phyloP scores from a whole-genome alignment of 139 green algal genomes.

The Chlorella sp. region DNA sequence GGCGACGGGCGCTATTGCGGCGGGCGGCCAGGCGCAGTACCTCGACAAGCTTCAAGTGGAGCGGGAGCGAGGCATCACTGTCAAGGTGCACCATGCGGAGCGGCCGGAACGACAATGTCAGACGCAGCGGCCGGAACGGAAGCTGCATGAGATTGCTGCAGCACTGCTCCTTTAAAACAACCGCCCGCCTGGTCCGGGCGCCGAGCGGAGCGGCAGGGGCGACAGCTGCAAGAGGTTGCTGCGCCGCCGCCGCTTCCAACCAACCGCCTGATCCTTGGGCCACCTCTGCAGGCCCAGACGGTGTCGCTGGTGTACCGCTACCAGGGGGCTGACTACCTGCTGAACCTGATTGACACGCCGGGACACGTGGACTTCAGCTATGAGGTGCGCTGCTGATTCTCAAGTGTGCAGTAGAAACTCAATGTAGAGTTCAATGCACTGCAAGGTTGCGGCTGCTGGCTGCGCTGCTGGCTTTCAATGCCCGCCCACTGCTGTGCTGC shows the following conservation, averaged over 20 bases:
- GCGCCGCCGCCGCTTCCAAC: not conserved
- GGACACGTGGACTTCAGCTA: slow-evolving; percentile 61
- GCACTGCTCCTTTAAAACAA: no score
- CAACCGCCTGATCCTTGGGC: no score
- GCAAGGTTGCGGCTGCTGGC: no score
- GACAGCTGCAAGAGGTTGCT: not conserved
- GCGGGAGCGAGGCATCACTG: slow-evolving; percentile 91
- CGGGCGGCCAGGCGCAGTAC: slow-evolving; percentile 60
- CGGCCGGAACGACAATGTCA: no score
- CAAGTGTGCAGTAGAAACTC: no score
- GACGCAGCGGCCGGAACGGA: no score
- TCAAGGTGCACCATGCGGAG: slow-evolving; percentile 81
- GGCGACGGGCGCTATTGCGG: slow-evolving; percentile 43
- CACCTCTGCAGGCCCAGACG: slow-evolving; percentile 82
- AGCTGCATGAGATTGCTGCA: no score
- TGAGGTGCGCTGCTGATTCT: slow-evolving; percentile 25
- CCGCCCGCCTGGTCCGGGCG: no score
- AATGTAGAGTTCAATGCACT: no score
- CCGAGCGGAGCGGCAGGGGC: no score
- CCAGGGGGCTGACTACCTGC: slow-evolving; percentile 68
- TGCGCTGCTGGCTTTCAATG: no score
- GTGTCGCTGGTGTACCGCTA: slow-evolving; percentile 79
- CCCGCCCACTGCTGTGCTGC: no score
- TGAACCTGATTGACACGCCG: slow-evolving; percentile 90
- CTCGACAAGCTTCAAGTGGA: slow-evolving; percentile 81